Evolutionary conservation across 73 alveolate species (phyloP).

Genomic region (Symbiodinium pilosum): DNA sequence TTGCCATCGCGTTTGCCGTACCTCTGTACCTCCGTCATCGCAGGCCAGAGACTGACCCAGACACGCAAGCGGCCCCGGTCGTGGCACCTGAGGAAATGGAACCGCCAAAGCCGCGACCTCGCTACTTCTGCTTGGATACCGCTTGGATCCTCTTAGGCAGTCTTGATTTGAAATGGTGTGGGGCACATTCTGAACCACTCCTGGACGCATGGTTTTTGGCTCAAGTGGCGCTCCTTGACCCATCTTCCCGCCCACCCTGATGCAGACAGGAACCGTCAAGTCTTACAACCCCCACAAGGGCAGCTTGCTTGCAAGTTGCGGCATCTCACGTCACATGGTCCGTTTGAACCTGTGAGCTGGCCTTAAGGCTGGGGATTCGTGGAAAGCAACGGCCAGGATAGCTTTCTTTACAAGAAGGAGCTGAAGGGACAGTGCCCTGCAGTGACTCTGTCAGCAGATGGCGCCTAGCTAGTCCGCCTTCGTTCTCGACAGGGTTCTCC

Average conservation of each 20-base stretch:
- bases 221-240: conserved; percentile 10
- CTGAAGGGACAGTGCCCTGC: conserved; percentile 91
- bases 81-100: background rate
- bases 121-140: background rate
- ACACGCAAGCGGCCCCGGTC: background rate
- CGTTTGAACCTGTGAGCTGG: too few relatives aligned
- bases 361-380: conserved; percentile 75
- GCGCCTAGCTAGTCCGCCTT: too few relatives aligned
- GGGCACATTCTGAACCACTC: too few relatives aligned
- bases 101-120: background rate
- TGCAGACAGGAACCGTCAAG: conserved; percentile 91
- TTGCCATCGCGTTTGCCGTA: background rate
- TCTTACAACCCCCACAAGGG: conserved; percentile 92
- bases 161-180: too few relatives aligned
- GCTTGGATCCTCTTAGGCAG: background rate
- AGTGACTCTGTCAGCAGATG: background rate
- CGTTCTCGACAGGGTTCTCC: too few relatives aligned
- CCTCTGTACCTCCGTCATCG: background rate
- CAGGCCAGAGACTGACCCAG: too few relatives aligned
- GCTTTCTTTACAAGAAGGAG: conserved; percentile 65
- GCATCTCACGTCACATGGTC: background rate
- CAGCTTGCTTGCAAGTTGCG: background rate
- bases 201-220: too few relatives aligned
- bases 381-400: conserved; percentile 89
- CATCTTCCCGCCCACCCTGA: background rate